Evolutionary conservation across 2,329 filamentous ascomycete species (phyloP), one percentile per base, ranked within the genome.

Genomic region (Eutypella sp.): DNA sequence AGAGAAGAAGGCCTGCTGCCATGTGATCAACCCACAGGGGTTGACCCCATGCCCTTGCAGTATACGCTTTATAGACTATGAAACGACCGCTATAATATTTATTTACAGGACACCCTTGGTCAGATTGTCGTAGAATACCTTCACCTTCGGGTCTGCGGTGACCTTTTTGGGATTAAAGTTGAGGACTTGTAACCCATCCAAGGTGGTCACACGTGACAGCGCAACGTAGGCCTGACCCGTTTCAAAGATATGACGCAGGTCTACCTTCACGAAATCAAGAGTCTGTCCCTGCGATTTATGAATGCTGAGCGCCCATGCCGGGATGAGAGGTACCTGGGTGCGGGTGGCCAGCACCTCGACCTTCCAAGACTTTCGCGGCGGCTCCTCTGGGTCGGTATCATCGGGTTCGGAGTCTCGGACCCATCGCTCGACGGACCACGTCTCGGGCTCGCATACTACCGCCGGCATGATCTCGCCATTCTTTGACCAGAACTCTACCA

Each of bases 251-350:
- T 58, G 57, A 0, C 56, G 51, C 13, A 83, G 57, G 51, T 82
- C 61, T 1, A 83, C 74, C 1, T 71, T 66, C 0, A 78, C 76
- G 2, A 67, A 67, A 15, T 80, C 71, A 7, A 84, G 61, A 2
- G 78, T 81, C 71, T 81, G 76, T 2, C 79, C 78, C 61, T 82
- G 76, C 2, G 68, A 68, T 53, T 79, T 81, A 55, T 84, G 79
- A 1, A 81, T 72, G 0, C 71, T 82, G 47, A 82, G 69, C 0
- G 79, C 80, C 74, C 78, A 84, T 0, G 71, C 80, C 0, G 76
- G 64, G 1, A 69, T 58, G 0, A 84, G 65, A 0, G 80, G 81
- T 2, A 83, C 67, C 55, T 83, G 79, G 0, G 77, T 78, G 10
- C 80, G 29, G 16, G 29, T 33, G 11, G 29, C 29, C 29, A 33